Base-by-base conservation (phyloP, 2,329 filamentous ascomycete genomes). In the Ustilaginoidea virens region DNA sequence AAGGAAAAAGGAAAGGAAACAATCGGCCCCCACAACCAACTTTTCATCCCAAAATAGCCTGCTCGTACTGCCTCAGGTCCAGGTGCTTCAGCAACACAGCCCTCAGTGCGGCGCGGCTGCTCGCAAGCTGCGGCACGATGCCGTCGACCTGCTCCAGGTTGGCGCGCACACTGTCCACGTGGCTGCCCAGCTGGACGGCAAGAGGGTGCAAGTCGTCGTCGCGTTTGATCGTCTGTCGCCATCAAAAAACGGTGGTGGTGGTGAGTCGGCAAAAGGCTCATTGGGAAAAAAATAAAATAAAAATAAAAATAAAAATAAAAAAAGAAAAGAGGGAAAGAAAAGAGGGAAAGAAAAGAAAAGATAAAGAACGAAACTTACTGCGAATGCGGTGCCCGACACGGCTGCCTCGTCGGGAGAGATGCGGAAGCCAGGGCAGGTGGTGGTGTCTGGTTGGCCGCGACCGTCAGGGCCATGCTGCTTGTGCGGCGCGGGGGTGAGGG, bases 141-240 rank as follows among this genome's bases (percentile, higher is more conserved):
- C 60, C 63, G 1, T 63, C 60, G 10, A 68, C 59, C 47, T 70
- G 68, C 32, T 56, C 49, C 22, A 71, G 49, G 40, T 73, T 73
- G 24, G 51, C 51, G 31, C 50, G 53, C 42, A 74, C 62, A 39
- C 63, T 71, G 34, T 71, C 64, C 49, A 70, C 62, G 36, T 73
- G 68, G 29, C 47, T 66, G 8, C 53, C 51, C 12, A 73, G 53
- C 42, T 70, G 65, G 11, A 54, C 44, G 0, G 56, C 59, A 4
- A 69, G 41, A 2, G 47, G 44, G n/a, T 55, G 39, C 11, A 69
- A 41, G 25, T 64, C 60, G 13, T 57, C 50, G 18, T 62, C 53
- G 17, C 17, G 8, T 9, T 33, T 30, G 11, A 31, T 24, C 11
- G 29, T 21, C n/a, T 20, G 21, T 28, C 30, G 27, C 14, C 7